Conservation (phyloP, 2,329 filamentous ascomycete genomes). For the Penicillium sp. region DNA sequence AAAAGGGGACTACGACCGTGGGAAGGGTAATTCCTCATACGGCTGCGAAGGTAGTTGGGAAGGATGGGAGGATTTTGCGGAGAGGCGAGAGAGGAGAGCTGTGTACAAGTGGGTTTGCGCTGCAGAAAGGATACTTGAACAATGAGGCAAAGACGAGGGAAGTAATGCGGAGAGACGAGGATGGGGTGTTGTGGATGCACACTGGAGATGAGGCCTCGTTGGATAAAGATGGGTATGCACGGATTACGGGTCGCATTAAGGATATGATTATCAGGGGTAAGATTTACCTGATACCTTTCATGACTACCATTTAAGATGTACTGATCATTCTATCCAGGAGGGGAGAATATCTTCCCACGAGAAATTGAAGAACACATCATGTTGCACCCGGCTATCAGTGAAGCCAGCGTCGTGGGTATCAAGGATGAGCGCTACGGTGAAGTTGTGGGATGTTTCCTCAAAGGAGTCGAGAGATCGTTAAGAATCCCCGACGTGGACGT, state of each 20-base stretch:
- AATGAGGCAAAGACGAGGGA: conserved; percentile 58
- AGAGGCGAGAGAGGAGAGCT: conserved; percentile 69
- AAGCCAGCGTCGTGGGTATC: conserved; percentile 68
- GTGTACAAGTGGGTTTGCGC: conserved; percentile 72
- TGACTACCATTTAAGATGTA: no score
- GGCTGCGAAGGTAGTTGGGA: conserved; percentile 71
- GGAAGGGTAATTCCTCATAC: conserved; percentile 78
- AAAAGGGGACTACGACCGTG: conserved; percentile 71
- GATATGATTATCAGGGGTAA: conserved; percentile 72
- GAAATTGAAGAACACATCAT: conserved; percentile 72
- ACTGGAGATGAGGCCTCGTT: conserved; percentile 61
- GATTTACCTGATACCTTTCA: not conserved
- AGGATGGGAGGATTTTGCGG: conserved; percentile 62
- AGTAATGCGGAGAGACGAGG: conserved; percentile 65
- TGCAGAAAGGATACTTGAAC: conserved; percentile 56
- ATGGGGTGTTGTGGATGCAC: conserved; percentile 59
- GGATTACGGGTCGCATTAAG: conserved; percentile 73
- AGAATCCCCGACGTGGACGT: conserved; percentile 55
- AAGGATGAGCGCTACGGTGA: conserved; percentile 52
- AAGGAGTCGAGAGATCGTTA: conserved; percentile 26
- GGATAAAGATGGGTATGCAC: conserved; percentile 63
- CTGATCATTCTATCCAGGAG: conserved; percentile 49
- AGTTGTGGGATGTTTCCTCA: conserved; percentile 61
- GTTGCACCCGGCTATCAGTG: conserved; percentile 60
- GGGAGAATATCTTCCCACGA: conserved; percentile 70